Conservation (phyloP, 257 asterid genomes). For the Nicotiana paniculata region DNA sequence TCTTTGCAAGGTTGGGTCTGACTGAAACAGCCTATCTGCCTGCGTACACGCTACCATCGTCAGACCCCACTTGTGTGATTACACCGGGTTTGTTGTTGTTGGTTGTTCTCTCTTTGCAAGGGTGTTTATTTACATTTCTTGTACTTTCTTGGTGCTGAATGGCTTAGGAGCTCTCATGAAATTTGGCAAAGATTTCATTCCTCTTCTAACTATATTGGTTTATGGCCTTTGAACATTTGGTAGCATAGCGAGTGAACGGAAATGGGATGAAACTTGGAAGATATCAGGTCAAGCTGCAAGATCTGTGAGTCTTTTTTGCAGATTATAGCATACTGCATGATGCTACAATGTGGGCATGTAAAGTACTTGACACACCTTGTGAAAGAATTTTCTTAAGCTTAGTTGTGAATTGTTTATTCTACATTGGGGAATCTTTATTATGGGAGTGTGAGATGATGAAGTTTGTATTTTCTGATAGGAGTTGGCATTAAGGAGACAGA, state of each 20-base stretch:
- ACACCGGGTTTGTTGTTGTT: too few relatives aligned
- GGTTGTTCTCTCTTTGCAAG: neutral
- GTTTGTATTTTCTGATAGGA: neutral
- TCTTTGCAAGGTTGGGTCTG: neutral
- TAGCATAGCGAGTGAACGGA: neutral
- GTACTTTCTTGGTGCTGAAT: neutral
- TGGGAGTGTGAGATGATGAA: neutral
- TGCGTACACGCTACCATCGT: too few relatives aligned
- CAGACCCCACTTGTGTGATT: too few relatives aligned
- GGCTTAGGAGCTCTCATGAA: neutral
- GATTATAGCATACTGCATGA: neutral
- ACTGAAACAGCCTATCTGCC: too few relatives aligned
- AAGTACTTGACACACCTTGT: neutral
- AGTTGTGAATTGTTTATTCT: too few relatives aligned
- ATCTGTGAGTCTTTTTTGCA: neutral
- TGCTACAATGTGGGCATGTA: neutral
- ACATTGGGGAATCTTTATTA: neutral
- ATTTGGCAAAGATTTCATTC: neutral
- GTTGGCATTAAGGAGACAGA: neutral
- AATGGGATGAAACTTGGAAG: neutral
- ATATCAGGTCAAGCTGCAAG: neutral
- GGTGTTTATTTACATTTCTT: neutral
- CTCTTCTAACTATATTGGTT: neutral
- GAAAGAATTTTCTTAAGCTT: too few relatives aligned
- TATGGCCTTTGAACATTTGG: neutral